phyloP scores from a whole-genome alignment of 2,329 filamentous ascomycete species.

The Ophiostoma angusticollis region DNA sequence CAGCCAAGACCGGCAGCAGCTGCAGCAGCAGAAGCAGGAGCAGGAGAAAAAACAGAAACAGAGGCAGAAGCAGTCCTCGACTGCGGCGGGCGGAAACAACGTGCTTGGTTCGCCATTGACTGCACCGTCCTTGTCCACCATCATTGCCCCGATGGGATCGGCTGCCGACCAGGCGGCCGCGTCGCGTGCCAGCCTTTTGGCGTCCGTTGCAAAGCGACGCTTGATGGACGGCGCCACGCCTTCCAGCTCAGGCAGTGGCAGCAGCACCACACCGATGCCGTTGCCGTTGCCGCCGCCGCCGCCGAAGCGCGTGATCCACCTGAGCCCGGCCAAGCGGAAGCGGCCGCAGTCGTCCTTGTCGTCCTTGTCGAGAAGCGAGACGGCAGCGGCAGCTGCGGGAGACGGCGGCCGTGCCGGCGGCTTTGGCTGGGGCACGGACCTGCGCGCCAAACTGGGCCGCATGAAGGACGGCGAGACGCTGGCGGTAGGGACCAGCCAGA shows the following conservation, averaged over 20 bases:
- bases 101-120: background rate
- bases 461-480: constrained; percentile 45
- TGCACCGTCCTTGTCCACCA: constrained; percentile 1
- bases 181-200: constrained; percentile 10
- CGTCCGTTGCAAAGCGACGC: constrained; percentile 8
- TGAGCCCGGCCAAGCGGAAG: constrained; percentile 51
- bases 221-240: too few relatives aligned
- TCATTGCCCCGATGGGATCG: constrained; percentile 5
- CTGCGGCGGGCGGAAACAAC: background rate
- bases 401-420: constrained; percentile 16
- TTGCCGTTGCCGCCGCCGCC: constrained; percentile 28
- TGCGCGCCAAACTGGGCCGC: constrained; percentile 42
- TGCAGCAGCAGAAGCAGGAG: background rate
- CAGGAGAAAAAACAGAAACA: constrained; percentile 2
- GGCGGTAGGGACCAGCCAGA: constrained; percentile 15
- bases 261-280: constrained; percentile 23
- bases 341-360: constrained; percentile 36
- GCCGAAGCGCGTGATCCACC: constrained; percentile 34
- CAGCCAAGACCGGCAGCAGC: constrained; percentile 4
- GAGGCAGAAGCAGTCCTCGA: constrained; percentile 3
- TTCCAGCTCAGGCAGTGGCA: constrained; percentile 24
- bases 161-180: constrained; percentile 11
- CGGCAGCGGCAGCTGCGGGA: constrained; percentile 12
- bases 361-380: constrained; percentile 16
- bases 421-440: constrained; percentile 44